phyloP scores from a whole-genome alignment of 1,139 yeast genomes.

The Debaryomyces sp. region DNA sequence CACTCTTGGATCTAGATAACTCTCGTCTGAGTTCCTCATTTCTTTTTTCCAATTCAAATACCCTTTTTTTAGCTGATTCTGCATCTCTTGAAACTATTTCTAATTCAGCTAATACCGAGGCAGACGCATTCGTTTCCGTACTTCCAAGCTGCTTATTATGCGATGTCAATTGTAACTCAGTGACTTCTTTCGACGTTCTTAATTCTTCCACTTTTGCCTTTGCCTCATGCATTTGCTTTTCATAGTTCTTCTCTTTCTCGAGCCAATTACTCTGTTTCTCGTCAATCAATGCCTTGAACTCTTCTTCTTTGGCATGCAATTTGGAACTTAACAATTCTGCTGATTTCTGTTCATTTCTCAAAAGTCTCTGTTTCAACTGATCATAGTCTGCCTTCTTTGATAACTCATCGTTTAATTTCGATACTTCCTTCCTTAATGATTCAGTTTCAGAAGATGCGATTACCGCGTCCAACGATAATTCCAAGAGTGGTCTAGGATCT shows the following conservation, averaged over 20 bases:
- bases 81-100: constrained; percentile 74
- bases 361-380: constrained; percentile 62
- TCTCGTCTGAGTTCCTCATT: constrained; percentile 75
- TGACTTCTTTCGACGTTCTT: constrained; percentile 57
- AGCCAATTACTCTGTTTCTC: constrained; percentile 67
- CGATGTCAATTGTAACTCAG: constrained; percentile 50
- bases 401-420: constrained; percentile 59
- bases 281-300: constrained; percentile 56
- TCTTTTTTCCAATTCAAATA: constrained; percentile 72
- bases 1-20: constrained; percentile 55
- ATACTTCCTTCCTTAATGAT: constrained; percentile 55
- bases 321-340: constrained; percentile 52
- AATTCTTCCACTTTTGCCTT: constrained; percentile 56
- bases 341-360: constrained; percentile 59
- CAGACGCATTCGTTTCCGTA: constrained; percentile 20
- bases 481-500: constrained; percentile 84
- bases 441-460: constrained; percentile 58
- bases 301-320: constrained; percentile 63
- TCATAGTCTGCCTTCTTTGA: constrained; percentile 78
- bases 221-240: constrained; percentile 46
- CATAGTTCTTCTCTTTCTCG: constrained; percentile 49
- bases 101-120: constrained; percentile 51
- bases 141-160: constrained; percentile 31
- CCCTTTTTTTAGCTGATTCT: constrained; percentile 69
- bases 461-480: constrained; percentile 71